Evolutionary conservation across 208 protist species (phyloP), one percentile per base, ranked within the genome.

Genomic region (Trypanosoma melophagium): DNA sequence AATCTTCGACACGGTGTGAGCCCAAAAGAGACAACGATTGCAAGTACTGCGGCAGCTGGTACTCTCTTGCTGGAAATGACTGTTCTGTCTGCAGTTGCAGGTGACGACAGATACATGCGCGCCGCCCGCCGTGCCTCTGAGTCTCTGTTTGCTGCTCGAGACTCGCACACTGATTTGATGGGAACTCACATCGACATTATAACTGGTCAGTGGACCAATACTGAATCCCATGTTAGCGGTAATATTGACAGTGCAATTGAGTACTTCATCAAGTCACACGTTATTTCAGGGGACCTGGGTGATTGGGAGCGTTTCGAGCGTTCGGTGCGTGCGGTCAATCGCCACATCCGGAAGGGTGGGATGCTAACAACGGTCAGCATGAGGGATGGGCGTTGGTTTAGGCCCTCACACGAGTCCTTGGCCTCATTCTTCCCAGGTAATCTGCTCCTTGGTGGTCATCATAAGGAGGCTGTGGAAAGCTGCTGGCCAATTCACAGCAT

Each of bases 241-340:
- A 69, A 56, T 14, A 65, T 84, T 12, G 95, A 98, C 63, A 89
- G 77, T 59, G 93, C 79, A 22, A 86, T 85, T 70, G 95, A 98
- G 67, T 98, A 98, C 69, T 56, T 94, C 12, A 69, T 96, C 24
- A 98, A 98, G 68, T 55, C 72, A 10, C 75, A 86, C 28, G 68
- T 88, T 13, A 59, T 93, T 13, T 82, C 89, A 28, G 82, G 86
- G 16, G 73, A 89, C 17, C 60, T 71, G 58, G 80, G 14, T 41
- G 66, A 47, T 71, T 79, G 35, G 84, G 76, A 58, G 82, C 82
- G 21, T 60, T 94, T 76, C 16, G 86, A 85, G 66, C 40, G 62
- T 10, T 24, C 52, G 45, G 53, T 66, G 13, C 53, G 66, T 21
- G 68, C 74, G 3, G 21, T 65, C 17, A 60, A 61, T 54, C 53